Base-by-base conservation (phyloP, 1,284 basidiomycete species). In the Cystobasidium pallidum region DNA sequence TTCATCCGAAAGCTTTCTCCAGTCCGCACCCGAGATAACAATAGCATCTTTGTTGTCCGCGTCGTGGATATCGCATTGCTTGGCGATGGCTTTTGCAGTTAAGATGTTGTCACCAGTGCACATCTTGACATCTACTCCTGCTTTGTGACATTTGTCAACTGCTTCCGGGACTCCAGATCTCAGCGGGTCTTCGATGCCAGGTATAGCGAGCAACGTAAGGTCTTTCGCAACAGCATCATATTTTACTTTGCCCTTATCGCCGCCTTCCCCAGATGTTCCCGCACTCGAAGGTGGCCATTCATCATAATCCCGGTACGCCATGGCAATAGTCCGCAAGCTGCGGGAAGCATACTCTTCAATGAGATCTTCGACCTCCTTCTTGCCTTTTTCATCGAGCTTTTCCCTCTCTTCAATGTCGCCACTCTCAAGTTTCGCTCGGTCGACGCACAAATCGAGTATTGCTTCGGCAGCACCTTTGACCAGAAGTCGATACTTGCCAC, bases 381-480 rank as follows among this genome's bases (percentile, higher is more conserved):
- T 45, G 30, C 57, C 67, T 26, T 67, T 70, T 63, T 58, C 64
- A 26, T 64, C 63, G 13, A 57, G 17, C 15, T 62, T 59, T 13
- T 47, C 43, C 19, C 45, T 57, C 24, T 72, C 64, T 30, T 61
- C 65, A 15, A 30, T 28, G 41, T 58, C 54, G 4, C 28, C 64
- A 32, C 43, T 73, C 21, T 73, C 54, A 17, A 67, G 41, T n/a
- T 65, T 63, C 15, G 32, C 51, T 21, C 66, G 30, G 15, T 59
- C 32, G 19, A 7, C 54, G 63, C 73, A 70, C 19, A 74, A 49
- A 21, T 72, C 63, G 55, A 68, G 78, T 15, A 82, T 73, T 4
- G 81, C 79, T 67, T 82, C 81, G 54, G 76, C 77, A 41, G 81
- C 81, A 51, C 81, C 81, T 74, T 82, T 82, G 67, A 80, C 75